Conservation (phyloP, 2,329 filamentous ascomycete species). For the Metarhizium brunneum region DNA sequence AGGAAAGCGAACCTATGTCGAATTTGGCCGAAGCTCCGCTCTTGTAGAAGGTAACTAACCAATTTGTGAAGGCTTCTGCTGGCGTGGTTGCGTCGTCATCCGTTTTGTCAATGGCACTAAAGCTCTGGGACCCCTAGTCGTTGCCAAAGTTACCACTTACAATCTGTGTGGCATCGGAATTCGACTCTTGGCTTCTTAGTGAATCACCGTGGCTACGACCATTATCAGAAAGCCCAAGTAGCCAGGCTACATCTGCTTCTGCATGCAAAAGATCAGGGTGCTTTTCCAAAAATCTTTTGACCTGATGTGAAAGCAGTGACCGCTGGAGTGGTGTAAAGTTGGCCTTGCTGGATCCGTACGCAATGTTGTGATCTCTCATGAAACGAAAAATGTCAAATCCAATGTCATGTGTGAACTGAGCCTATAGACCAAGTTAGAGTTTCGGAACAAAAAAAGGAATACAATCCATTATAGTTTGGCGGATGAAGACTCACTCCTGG, state of each 20-base stretch:
- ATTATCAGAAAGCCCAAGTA: slow-evolving; percentile 20
- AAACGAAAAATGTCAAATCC: slow-evolving; percentile 81
- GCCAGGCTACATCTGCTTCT: slow-evolving; percentile 40
- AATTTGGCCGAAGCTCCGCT: slow-evolving; percentile 43
- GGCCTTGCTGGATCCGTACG: slow-evolving; percentile 56
- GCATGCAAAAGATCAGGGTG: slow-evolving; percentile 34
- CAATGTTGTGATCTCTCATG: slow-evolving; percentile 77
- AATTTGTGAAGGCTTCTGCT: slow-evolving; percentile 21
- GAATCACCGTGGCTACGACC: background rate
- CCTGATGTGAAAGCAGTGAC: slow-evolving; percentile 34
- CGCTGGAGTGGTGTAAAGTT: slow-evolving; percentile 34
- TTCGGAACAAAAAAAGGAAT: no score
- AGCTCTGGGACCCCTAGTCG: slow-evolving; percentile 5
- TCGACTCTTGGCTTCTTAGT: background rate
- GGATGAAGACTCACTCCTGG: slow-evolving; percentile 39
- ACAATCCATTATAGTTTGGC: background rate
- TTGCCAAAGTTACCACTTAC: background rate
- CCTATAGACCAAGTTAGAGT: slow-evolving; percentile 21
- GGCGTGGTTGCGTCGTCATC: slow-evolving; percentile 12
- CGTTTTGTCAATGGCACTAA: background rate
- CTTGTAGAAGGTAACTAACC: slow-evolving; percentile 33
- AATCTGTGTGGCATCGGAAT: background rate
- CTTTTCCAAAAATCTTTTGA: slow-evolving; percentile 34
- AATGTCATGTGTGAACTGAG: slow-evolving; percentile 49
- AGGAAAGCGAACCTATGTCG: slow-evolving; percentile 41